phyloP scores from a whole-genome alignment of 1,139 yeast species.

The Nematodospora anomalae region DNA sequence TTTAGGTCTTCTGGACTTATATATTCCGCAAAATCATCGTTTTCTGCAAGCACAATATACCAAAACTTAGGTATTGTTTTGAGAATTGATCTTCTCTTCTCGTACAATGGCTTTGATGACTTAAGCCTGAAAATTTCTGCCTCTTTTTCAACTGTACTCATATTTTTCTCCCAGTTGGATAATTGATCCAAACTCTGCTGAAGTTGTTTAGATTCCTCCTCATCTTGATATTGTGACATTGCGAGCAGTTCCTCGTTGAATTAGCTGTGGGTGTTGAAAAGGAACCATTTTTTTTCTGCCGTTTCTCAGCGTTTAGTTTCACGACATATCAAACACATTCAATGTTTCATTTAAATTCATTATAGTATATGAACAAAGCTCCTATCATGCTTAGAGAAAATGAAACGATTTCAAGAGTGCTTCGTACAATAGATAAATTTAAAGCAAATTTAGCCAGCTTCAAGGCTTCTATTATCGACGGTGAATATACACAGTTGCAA shows the following conservation, averaged over 20 bases:
- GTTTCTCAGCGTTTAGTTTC: background rate
- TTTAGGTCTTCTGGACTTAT: constrained; percentile 66
- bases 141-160: constrained; percentile 57
- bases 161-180: constrained; percentile 55
- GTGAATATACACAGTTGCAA: constrained; percentile 30
- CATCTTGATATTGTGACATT: constrained; percentile 2
- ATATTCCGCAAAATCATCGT: constrained; percentile 73
- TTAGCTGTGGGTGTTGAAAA: constrained; percentile 1
- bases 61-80: constrained; percentile 63
- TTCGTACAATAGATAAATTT: constrained; percentile 39
- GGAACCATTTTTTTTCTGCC: constrained; percentile 1
- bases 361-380: too few species aligned
- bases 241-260: background rate
- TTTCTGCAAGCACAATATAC: constrained; percentile 74
- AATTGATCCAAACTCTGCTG: constrained; percentile 29
- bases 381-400: constrained; percentile 31
- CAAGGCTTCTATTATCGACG: constrained; percentile 32
- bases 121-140: constrained; percentile 51
- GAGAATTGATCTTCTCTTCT: constrained; percentile 47
- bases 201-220: constrained; percentile 13
- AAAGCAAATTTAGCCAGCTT: constrained; percentile 33
- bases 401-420: constrained; percentile 38
- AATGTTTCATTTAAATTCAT: too few species aligned
- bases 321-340: background rate
- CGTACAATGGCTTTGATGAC: constrained; percentile 51